Evolutionary conservation across 2,329 filamentous ascomycete genomes (phyloP).

Genomic region (Neofusicoccum sp.): DNA sequence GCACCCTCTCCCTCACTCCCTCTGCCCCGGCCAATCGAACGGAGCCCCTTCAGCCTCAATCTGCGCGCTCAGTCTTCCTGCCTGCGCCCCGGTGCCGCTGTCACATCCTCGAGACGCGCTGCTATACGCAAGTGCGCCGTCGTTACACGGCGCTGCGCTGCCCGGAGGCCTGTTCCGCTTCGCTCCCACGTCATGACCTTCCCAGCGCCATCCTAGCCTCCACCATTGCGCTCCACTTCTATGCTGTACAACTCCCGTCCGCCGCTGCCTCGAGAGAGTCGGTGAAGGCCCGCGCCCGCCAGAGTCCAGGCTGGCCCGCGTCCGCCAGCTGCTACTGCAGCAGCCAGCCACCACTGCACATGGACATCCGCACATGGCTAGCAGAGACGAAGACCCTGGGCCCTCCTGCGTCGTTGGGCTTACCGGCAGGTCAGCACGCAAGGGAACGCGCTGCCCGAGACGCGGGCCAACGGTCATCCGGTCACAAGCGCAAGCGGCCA

Average conservation of each 20-base stretch:
- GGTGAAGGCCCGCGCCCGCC: slow-evolving; percentile 20
- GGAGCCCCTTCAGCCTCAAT: slow-evolving; percentile 6
- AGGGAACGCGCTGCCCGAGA: slow-evolving; percentile 24
- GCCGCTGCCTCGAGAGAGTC: slow-evolving; percentile 19
- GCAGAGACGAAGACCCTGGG: slow-evolving; percentile 40
- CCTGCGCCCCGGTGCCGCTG: slow-evolving; percentile 15
- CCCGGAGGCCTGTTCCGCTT: slow-evolving; percentile 24
- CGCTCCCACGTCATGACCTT: slow-evolving; percentile 25
- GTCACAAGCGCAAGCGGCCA: slow-evolving; percentile 30
- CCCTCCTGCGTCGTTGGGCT: slow-evolving; percentile 26
- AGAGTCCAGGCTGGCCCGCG: slow-evolving; percentile 25
- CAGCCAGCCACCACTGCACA: slow-evolving; percentile 26
- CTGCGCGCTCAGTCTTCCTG: slow-evolving; percentile 11
- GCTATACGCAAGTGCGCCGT: slow-evolving; percentile 4
- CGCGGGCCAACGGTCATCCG: slow-evolving; percentile 21
- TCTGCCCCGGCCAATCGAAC: slow-evolving; percentile 8
- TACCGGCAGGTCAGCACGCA: slow-evolving; percentile 30
- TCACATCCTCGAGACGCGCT: slow-evolving; percentile 12
- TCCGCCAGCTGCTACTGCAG: slow-evolving; percentile 14
- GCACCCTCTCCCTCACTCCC: neutral
- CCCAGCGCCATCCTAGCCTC: slow-evolving; percentile 20
- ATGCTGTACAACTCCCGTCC: slow-evolving; percentile 34
- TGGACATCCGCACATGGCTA: slow-evolving; percentile 52
- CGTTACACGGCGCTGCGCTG: slow-evolving; percentile 32
- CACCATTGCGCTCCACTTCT: slow-evolving; percentile 10